Evolutionary conservation across 495 filamentous ascomycete species (phyloP).

Genomic region (Ascodesmis nigricans): DNA sequence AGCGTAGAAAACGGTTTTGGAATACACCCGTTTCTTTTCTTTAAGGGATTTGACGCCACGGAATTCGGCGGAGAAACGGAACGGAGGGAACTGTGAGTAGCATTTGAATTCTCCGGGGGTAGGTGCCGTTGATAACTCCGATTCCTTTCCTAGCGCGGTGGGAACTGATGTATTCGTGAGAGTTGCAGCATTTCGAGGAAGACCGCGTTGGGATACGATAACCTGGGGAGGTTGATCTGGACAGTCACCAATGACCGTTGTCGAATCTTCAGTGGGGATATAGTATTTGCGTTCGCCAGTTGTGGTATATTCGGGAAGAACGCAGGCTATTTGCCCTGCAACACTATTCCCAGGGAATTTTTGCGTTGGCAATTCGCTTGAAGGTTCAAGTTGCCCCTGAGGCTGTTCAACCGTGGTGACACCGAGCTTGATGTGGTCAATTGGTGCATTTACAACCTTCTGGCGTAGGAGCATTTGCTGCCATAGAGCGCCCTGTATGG

Average conservation of each 20-base stretch:
- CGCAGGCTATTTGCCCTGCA: too few species aligned
- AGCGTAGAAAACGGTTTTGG: slow-evolving; percentile 40
- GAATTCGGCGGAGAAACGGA: slow-evolving; percentile 38
- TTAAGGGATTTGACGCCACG: slow-evolving; percentile 33
- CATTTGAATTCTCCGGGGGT: background rate
- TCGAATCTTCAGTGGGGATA: slow-evolving; percentile 34
- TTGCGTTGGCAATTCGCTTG: too few species aligned
- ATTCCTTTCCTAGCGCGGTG: too few species aligned
- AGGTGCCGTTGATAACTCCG: background rate
- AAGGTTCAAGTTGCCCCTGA: background rate
- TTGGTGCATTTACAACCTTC: slow-evolving; percentile 30
- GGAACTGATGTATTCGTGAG: too few species aligned
- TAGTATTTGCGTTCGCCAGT: slow-evolving; percentile 32
- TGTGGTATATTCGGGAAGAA: too few species aligned
- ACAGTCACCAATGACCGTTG: slow-evolving; percentile 34
- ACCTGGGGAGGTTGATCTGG: slow-evolving; percentile 16
- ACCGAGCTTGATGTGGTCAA: slow-evolving; percentile 24
- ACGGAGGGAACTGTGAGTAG: slow-evolving; percentile 35
- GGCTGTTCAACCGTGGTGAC: slow-evolving; percentile 20
- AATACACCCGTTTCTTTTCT: slow-evolving; percentile 39
- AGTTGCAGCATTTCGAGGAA: too few species aligned
- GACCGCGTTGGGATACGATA: slow-evolving; percentile 19
- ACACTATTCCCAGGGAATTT: too few species aligned
- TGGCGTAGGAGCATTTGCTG: slow-evolving; percentile 32
- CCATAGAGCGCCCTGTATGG: slow-evolving; percentile 35